Conservation (phyloP, 1,139 yeast species). For the Zygosaccharomyces sapae region DNA sequence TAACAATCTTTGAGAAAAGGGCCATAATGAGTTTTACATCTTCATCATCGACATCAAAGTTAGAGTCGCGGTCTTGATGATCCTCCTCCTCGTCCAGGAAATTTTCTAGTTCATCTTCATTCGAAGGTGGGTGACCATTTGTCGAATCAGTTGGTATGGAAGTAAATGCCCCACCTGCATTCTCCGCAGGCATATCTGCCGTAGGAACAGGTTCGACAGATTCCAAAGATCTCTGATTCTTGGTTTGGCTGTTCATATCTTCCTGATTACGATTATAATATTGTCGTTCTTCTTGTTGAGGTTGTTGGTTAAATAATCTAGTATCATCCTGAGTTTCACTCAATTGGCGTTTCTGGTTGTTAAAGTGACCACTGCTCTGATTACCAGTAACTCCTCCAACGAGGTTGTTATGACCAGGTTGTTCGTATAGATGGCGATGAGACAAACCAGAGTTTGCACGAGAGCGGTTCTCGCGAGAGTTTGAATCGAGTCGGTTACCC, state of each 20-base stretch:
- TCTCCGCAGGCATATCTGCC: too few relatives aligned
- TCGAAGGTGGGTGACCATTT: slow-evolving; percentile 9
- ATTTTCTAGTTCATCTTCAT: slow-evolving; percentile 19
- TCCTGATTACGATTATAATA: not conserved
- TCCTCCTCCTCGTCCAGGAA: slow-evolving; percentile 26
- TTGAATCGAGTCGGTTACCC: slow-evolving; percentile 26
- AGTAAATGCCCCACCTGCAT: not conserved
- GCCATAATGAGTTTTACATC: slow-evolving; percentile 36
- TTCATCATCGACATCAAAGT: slow-evolving; percentile 33
- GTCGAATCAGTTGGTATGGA: slow-evolving; percentile 3
- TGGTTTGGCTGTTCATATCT: not conserved
- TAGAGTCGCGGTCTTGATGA: slow-evolving; percentile 27
- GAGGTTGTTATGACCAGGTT: not conserved
- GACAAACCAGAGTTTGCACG: slow-evolving; percentile 1
- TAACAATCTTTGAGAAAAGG: slow-evolving; percentile 43
- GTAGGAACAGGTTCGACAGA: not conserved
- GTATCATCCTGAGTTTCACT: not conserved
- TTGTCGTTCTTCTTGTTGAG: not conserved
- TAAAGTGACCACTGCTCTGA: not conserved
- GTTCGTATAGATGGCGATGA: not conserved
- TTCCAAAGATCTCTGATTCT: not conserved
- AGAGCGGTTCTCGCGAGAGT: slow-evolving; percentile 7
- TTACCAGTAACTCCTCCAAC: not conserved
- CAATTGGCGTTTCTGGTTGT: not conserved
- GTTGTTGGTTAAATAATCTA: not conserved